phyloP scores from a whole-genome alignment of 176 grass and related monocot genomes.

The Raddia guianensis region DNA sequence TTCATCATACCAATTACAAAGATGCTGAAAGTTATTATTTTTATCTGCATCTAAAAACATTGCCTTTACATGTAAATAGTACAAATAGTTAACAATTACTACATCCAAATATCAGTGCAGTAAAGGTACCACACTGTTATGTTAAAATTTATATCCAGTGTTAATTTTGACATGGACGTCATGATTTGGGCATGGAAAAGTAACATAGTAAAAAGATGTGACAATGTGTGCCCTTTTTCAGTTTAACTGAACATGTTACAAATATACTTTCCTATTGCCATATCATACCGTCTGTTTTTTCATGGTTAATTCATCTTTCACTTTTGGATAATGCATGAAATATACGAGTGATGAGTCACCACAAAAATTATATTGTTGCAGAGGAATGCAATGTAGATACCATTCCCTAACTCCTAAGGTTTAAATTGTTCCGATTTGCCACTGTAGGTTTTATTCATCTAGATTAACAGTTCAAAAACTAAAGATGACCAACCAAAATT shows the following conservation, averaged over 20 bases:
- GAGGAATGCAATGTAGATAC: neutral
- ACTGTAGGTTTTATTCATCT: neutral
- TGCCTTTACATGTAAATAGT: neutral
- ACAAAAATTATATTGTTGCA: neutral
- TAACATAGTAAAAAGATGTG: neutral
- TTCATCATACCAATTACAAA: neutral
- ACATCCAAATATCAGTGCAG: neutral
- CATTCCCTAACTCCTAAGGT: neutral
- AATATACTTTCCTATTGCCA: neutral
- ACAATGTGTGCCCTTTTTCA: neutral
- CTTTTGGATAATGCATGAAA: neutral
- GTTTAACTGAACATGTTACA: constrained; percentile 20
- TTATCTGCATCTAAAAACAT: neutral
- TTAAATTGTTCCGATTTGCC: neutral
- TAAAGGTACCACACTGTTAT: neutral
- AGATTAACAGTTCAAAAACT: neutral
- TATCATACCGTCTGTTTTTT: neutral
- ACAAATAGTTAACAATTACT: neutral
- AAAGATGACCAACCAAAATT: neutral
- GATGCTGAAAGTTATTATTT: neutral
- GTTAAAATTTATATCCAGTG: neutral
- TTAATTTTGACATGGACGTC: neutral
- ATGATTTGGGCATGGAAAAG: neutral
- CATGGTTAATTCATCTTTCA: neutral
- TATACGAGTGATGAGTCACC: neutral